phyloP scores from a whole-genome alignment of 768 basidiomycete genomes.

The Tricholoma terreum region DNA sequence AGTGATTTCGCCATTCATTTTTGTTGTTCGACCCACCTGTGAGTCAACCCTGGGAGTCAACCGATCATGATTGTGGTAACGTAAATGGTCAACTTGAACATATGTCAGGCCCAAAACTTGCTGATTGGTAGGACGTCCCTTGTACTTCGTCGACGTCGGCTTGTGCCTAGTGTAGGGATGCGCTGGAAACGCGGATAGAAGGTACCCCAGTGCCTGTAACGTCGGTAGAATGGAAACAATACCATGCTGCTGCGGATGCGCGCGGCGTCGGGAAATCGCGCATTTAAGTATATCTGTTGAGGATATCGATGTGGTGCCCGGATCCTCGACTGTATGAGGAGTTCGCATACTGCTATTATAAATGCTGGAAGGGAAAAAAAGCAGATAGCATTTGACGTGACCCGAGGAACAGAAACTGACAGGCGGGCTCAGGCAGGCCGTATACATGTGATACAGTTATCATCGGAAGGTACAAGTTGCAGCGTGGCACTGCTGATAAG shows the following conservation, averaged over 20 bases:
- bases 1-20: not conserved
- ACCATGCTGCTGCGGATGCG: too few species aligned
- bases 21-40: not conserved
- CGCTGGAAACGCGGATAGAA: not conserved
- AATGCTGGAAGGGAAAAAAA: too few species aligned
- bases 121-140: not conserved
- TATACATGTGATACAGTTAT: not conserved
- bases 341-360: not conserved
- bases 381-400: too few species aligned
- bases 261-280: too few species aligned
- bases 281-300: too few species aligned
- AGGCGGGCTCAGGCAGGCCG: not conserved
- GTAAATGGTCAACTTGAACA: not conserved
- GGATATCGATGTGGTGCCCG: not conserved
- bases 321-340: not conserved
- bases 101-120: not conserved
- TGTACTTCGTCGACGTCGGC: not conserved
- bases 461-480: slow-evolving; percentile 5
- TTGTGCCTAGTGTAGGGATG: not conserved
- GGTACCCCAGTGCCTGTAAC: not conserved
- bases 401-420: not conserved
- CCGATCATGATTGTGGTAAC: not conserved
- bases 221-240: not conserved
- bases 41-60: not conserved
- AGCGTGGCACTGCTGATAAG: slow-evolving; percentile 32